A percentile compares a stretch with the other conserved stretches of the same genome.
Evolutionary conservation across 257 asterid genomes (phyloP).

Genomic region (Gardenia jasminoides): DNA sequence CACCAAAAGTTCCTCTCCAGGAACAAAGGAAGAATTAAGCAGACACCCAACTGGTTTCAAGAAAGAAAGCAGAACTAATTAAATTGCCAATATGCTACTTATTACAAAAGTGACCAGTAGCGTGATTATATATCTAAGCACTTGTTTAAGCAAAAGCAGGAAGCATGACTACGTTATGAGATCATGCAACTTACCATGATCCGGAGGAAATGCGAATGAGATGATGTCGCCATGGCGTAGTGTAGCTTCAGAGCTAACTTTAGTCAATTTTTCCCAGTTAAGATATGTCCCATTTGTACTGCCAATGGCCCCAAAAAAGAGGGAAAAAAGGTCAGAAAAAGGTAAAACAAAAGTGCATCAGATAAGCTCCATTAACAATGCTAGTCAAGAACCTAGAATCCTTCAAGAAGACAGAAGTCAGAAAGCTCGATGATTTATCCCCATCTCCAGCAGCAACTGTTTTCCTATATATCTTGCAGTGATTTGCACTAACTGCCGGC

Average conservation of each 20-base stretch:
- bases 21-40: not conserved
- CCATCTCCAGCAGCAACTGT: constrained; percentile 38
- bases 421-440: constrained; percentile 35
- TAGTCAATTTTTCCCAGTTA: constrained; percentile 77
- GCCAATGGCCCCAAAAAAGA: constrained; percentile 33
- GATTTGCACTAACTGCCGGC: constrained; percentile 80
- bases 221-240: constrained; percentile 88
- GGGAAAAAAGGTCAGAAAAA: constrained; percentile 19
- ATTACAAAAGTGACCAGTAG: no score
- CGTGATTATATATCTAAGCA: not conserved
- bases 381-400: constrained; percentile 66
- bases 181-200: constrained; percentile 63
- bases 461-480: constrained; percentile 82
- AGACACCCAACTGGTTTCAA: not conserved
- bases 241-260: constrained; percentile 62
- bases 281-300: constrained; percentile 97
- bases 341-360: constrained; percentile 17
- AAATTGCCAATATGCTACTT: not conserved
- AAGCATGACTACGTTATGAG: not conserved
- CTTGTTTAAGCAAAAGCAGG: not conserved
- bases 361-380: constrained; percentile 16
- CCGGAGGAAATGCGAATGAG: constrained; percentile 80
- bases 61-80: not conserved
- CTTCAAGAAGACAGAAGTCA: constrained; percentile 62
- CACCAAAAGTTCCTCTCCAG: not conserved